Evolutionary conservation across 2,329 filamentous ascomycete species (phyloP), one percentile per base, ranked within the genome.

Genomic region (Penicillium palitans): DNA sequence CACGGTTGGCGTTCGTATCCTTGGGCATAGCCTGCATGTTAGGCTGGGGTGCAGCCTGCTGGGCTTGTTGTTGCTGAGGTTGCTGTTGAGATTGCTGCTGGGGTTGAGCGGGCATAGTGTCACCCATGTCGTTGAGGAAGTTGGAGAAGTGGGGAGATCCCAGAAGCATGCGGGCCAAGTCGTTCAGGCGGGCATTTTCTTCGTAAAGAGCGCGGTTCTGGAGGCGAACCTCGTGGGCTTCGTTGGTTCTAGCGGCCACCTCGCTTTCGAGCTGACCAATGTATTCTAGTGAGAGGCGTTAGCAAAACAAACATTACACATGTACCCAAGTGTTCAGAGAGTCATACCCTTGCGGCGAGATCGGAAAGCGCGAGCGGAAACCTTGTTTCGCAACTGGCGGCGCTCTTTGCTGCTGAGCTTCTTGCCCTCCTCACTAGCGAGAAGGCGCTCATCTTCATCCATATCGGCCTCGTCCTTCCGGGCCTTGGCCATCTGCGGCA

Each of bases 371-470:
- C 95, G 91, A 62, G 95, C 95, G 42, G 95, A 99, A 5, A 99
- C 95, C 80, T 99, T 99, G 84, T 99, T 99, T 64, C 95, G 87
- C n/a, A 99, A 84, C 77, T 98, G 95, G 66, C 95, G 88, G 60
- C 95, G 88, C 78, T 98, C 93, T 80, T 98, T 98, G 82, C 91
- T 96, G 78, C 88, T 95, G n/a, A 99, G 84, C 81, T 97, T 97
- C 87, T 99, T 99, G 70, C 93, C 95, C 78, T 97, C 93, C 70
- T 99, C 95, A 61, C 92, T 97, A n/a, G 91, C 91, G 48, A 97
- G 82, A 10, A 97, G 82, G 66, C 91, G 85, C 82, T 98, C 95
- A 69, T 98, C 95, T 75, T 97, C 93, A 68, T 99, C 95, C 93
- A 99, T 98, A 53, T 98, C 93, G 61, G 97, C 93, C 70, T 98